Base-by-base conservation (phyloP, 2,329 filamentous ascomycete species). In the Fusarium solani-melongenae region DNA sequence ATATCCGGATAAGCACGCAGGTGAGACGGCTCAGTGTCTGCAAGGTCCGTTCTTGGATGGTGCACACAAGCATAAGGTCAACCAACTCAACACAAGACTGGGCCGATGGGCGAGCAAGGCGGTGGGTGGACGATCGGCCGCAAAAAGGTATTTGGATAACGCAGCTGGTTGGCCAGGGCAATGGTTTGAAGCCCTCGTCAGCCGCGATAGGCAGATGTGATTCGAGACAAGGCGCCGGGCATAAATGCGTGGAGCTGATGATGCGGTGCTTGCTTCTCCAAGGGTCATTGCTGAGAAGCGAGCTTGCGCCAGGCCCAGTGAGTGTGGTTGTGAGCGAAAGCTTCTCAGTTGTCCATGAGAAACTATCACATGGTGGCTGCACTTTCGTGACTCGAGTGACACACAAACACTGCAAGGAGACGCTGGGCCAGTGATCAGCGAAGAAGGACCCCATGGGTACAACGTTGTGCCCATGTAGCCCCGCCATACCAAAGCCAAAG, bases 281-380 rank as follows among this genome's bases (percentile, higher is more conserved):
- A 55, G 66, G 64, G 56, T 67, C 58, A 64, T 41, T 57, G 36
- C 39, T 56, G 55, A 59, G 62, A 49, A 53, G 60, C 64, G 53
- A 44, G 55, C 39, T 38, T 51, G 38, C 29, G 53, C 44, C 63
- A 51, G 67, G 59, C 56, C 41, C 14, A 46, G 41, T 58, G 46
- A 31, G 67, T 46, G 53, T 22, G 58, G 38, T 39, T 44, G 49
- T 36, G 34, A 36, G 34, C 56, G 51, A 59, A 68, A 69, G 69
- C 60, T 63, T 67, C 46, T 64, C 34, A 38, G 55, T 44, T 63
- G 49, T 24, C 34, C 24, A 22, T 55, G 46, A 41, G 36, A 65
- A 67, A 66, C 46, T 61, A 64, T 76, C 71, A 76, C 69, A 77
- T 67, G 65, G 67, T 73, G 72, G 63, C 58, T 70, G 67, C 69